Base-by-base conservation (phyloP, 345 rosid species). In the Xanthoceras sorbifolium region DNA sequence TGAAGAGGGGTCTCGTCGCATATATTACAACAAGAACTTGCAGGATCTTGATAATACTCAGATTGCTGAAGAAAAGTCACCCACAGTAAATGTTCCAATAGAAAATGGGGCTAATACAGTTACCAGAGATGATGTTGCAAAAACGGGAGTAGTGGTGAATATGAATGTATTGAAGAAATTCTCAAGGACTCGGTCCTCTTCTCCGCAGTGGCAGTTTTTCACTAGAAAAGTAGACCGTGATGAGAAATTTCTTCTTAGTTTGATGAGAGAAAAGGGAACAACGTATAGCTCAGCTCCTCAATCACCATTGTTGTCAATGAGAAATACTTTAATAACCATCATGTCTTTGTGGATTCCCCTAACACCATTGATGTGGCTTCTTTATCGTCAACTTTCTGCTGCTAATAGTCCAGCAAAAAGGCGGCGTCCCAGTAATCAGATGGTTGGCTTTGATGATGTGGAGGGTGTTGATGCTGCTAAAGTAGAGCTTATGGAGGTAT, bases 391-490 rank as follows among this genome's bases (percentile, higher is more conserved):
- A 82, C 89, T 93, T 79, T 93, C 97, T 59, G 90, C 93, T 71
- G 90, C 92, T 48, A 93, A 90, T 79, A 90, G 94, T 85, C 98
- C 92, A 2, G 96, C 99, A 3, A 93, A 68, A 68, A 93, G 86
- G 84, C 85, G 89, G 64, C 88, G 87, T 10, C 86, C 93, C 25
- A 87, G 86, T 71, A 90, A 84, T 81, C 93, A 81, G 67, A 75
- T 72, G 12, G 89, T 90, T 76, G 86, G 89, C 69, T 95, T 95
- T 34, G 94, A 95, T 81, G 99, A 95, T 77, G 98, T 93, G 57
- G 97, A 93, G 84, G 99, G 99, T 6, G 99, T 95, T 78, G 97
- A 95, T 79, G 74, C 89, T 80, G 99, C 99, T 65, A 95, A 95
- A 86, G 81, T 79, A 48, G 99, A 95, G 88, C 99, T 93, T 60